Evolutionary conservation across 441 rosid genomes (phyloP).

Genomic region (Biscutella laevigata): DNA sequence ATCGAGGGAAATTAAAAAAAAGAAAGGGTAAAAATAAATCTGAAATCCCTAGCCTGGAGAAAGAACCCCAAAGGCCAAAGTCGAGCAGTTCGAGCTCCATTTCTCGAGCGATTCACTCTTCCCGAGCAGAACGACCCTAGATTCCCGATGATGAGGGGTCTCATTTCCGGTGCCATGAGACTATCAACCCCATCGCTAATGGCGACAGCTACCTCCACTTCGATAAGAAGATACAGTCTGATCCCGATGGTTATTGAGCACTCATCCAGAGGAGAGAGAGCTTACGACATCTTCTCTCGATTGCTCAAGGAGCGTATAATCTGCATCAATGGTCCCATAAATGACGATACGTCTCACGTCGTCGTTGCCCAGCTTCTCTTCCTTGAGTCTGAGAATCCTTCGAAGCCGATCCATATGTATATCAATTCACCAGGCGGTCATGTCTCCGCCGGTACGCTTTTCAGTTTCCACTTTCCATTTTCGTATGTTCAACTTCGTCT

Average conservation of each 20-base stretch:
- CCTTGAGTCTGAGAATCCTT: conserved; percentile 94
- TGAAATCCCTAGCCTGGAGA: conserved; percentile 20
- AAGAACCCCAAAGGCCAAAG: background rate
- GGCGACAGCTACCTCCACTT: conserved; percentile 2
- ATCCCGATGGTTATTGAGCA: conserved; percentile 97
- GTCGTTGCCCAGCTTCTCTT: conserved; percentile 96
- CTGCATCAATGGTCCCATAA: conserved; percentile 86
- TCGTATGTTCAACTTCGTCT: background rate
- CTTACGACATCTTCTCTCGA: conserved; percentile 92
- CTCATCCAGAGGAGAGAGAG: conserved; percentile 94
- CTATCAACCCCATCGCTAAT: conserved; percentile 9
- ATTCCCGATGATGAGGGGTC: conserved; percentile 25
- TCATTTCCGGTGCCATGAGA: conserved; percentile 21
- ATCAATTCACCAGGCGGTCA: conserved; percentile 97
- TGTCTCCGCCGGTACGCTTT: conserved; percentile 72
- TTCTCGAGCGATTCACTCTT: conserved; percentile 10
- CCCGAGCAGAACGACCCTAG: background rate
- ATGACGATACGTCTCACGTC: conserved; percentile 82
- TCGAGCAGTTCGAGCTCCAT: background rate
- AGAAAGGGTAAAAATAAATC: background rate
- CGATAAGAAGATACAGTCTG: conserved; percentile 42
- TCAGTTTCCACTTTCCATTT: background rate
- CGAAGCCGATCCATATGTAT: conserved; percentile 94
- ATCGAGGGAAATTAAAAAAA: background rate
- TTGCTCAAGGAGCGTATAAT: conserved; percentile 87